Conservation (phyloP, 2,329 filamentous ascomycete species). For the Plectosphaerella sp. region DNA sequence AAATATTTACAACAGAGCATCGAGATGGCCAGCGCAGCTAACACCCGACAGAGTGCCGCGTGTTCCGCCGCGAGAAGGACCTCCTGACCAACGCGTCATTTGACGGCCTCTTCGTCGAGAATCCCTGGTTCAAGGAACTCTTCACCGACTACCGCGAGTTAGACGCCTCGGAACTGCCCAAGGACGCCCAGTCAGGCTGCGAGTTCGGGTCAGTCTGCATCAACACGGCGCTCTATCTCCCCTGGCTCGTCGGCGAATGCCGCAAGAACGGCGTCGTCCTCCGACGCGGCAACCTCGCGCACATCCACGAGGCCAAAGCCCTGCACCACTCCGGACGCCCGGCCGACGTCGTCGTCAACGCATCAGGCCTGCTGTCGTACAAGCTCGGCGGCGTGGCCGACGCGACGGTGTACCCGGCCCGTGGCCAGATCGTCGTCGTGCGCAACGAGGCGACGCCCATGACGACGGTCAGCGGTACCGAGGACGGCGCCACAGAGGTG, state of each 20-base stretch:
- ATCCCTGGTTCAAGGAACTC: conserved; percentile 72
- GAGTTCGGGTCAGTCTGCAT: conserved; percentile 67
- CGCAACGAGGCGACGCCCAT: conserved; percentile 72
- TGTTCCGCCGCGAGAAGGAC: conserved; percentile 56
- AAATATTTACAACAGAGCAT: conserved; percentile 39
- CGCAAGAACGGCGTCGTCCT: conserved; percentile 55
- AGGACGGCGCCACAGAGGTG: conserved; percentile 68
- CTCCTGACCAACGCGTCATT: conserved; percentile 59
- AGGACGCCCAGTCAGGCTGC: conserved; percentile 52
- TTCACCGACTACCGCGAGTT: conserved; percentile 68
- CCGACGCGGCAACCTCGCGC: conserved; percentile 45
- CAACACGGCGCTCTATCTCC: conserved; percentile 68
- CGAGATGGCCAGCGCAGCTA: conserved; percentile 16
- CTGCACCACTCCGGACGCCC: conserved; percentile 52
- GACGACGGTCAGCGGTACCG: conserved; percentile 65
- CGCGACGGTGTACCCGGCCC: conserved; percentile 55
- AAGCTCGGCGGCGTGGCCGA: conserved; percentile 66
- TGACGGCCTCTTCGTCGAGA: conserved; percentile 57
- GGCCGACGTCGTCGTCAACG: conserved; percentile 66
- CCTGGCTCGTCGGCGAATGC: conserved; percentile 65
- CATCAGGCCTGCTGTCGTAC: conserved; percentile 62
- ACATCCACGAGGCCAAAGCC: conserved; percentile 55
- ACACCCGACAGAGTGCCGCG: conserved; percentile 27
- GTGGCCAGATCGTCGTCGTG: conserved; percentile 75
- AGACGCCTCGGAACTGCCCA: conserved; percentile 50